A percentile compares a stretch with the other conserved stretches of the same genome.
Evolutionary conservation across 2,329 filamentous ascomycete genomes (phyloP).

Genomic region (Aspergillus piperis): DNA sequence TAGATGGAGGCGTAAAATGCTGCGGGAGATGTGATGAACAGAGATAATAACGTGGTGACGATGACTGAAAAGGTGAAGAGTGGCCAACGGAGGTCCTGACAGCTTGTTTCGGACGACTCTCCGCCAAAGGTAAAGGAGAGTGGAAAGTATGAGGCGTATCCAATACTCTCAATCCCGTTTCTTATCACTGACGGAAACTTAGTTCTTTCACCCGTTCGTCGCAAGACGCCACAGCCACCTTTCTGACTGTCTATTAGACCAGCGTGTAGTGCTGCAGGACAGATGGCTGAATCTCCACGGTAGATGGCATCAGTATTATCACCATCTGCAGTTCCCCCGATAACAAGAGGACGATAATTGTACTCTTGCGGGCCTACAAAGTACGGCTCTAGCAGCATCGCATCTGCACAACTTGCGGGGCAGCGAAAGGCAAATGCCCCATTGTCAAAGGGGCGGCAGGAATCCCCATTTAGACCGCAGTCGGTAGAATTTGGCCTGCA

Average conservation of each 20-base stretch:
- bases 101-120: slow-evolving; percentile 31
- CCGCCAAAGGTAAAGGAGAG: slow-evolving; percentile 58
- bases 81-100: slow-evolving; percentile 60
- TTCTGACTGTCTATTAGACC: slow-evolving; percentile 56
- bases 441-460: slow-evolving; percentile 59
- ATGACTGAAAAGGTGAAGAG: slow-evolving; percentile 57
- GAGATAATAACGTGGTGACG: slow-evolving; percentile 56
- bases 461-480: slow-evolving; percentile 60
- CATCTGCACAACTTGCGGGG: slow-evolving; percentile 57
- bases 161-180: slow-evolving; percentile 55
- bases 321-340: slow-evolving; percentile 53
- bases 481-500: slow-evolving; percentile 38
- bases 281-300: slow-evolving; percentile 63
- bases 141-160: slow-evolving; percentile 60
- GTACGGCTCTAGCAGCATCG: slow-evolving; percentile 57
- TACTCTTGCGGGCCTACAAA: slow-evolving; percentile 58
- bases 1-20: slow-evolving; percentile 60
- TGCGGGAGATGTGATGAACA: slow-evolving; percentile 58
- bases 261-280: slow-evolving; percentile 60
- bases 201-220: slow-evolving; percentile 53
- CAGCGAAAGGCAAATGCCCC: slow-evolving; percentile 58
- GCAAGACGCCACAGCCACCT: slow-evolving; percentile 60
- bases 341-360: slow-evolving; percentile 56
- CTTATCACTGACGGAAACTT: slow-evolving; percentile 49
- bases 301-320: slow-evolving; percentile 51